Conservation (phyloP, 2,329 filamentous ascomycete genomes). For the Colletotrichum graminicola region DNA sequence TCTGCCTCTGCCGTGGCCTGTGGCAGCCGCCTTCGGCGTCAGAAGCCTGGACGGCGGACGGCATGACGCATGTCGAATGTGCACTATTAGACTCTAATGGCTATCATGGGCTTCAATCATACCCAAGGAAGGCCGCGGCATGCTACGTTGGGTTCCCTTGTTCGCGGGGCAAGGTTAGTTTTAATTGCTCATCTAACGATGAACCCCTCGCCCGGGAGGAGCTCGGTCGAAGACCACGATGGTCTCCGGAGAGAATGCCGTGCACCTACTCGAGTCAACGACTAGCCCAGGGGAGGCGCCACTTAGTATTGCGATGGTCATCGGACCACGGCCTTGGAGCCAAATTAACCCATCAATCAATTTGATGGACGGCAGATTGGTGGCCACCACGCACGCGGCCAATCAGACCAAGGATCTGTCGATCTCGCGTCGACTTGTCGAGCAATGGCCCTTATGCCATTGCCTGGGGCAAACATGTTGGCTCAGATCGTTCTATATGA, state of each 20-base stretch:
- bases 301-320: background rate
- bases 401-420: background rate
- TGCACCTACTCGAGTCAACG: constrained; percentile 4
- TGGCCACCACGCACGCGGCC: background rate
- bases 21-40: constrained; percentile 12
- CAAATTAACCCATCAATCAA: constrained; percentile 1
- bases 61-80: constrained; percentile 31
- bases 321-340: constrained; percentile 16
- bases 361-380: constrained; percentile 21
- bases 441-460: constrained; percentile 27
- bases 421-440: constrained; percentile 5
- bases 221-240: constrained; percentile 32
- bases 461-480: constrained; percentile 28
- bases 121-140: background rate
- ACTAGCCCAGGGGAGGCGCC: constrained; percentile 12
- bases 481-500: constrained; percentile 25
- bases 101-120: constrained; percentile 6
- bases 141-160: constrained; percentile 7
- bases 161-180: constrained; percentile 17
- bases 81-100: constrained; percentile 16
- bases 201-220: constrained; percentile 22
- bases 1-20: constrained; percentile 16
- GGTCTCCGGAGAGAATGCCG: constrained; percentile 20
- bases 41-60: background rate
- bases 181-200: constrained; percentile 26